phyloP scores from a whole-genome alignment of 805 yeast genomes.

The Metschnikowia arizonensis region DNA sequence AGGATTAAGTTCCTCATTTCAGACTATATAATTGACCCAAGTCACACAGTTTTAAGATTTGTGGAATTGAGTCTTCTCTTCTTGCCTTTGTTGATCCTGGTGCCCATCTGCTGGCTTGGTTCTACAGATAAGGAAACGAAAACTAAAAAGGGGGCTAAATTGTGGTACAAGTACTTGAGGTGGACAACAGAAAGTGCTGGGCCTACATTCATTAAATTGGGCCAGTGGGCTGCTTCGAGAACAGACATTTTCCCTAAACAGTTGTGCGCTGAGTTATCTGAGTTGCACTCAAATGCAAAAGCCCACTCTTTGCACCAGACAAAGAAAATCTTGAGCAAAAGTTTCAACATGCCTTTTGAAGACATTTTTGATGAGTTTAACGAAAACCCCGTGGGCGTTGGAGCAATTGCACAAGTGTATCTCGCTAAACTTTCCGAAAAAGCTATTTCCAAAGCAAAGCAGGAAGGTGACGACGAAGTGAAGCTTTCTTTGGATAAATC shows the following conservation, averaged over 20 bases:
- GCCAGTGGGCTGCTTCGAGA: slow-evolving; percentile 99
- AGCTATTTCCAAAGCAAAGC: slow-evolving; percentile 36
- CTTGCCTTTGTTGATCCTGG: slow-evolving; percentile 58
- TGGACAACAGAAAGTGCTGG: slow-evolving; percentile 79
- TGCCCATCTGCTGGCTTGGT: slow-evolving; percentile 67
- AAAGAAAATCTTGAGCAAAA: slow-evolving; percentile 48
- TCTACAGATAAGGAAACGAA: slow-evolving; percentile 30
- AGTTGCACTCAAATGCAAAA: slow-evolving; percentile 77
- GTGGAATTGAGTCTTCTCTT: slow-evolving; percentile 63
- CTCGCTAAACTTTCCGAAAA: slow-evolving; percentile 56
- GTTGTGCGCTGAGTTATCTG: slow-evolving; percentile 71
- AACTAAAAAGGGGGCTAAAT: slow-evolving; percentile 54
- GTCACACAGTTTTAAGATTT: slow-evolving; percentile 64
- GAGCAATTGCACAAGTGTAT: slow-evolving; percentile 97
- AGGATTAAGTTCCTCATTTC: slow-evolving; percentile 40
- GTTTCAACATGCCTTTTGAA: slow-evolving; percentile 61
- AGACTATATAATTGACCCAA: slow-evolving; percentile 66
- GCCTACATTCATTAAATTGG: slow-evolving; percentile 85
- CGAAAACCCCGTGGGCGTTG: slow-evolving; percentile 84
- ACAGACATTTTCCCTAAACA: slow-evolving; percentile 84
- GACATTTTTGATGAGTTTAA: slow-evolving; percentile 78
- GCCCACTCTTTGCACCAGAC: slow-evolving; percentile 68
- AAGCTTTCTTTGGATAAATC: slow-evolving; percentile 15
- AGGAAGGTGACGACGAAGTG: slow-evolving; percentile 21
- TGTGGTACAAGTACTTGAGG: slow-evolving; percentile 69